Evolutionary conservation across 208 protist species (phyloP), one percentile per base, ranked within the genome.

Genomic region (Phytomonas sp.): DNA sequence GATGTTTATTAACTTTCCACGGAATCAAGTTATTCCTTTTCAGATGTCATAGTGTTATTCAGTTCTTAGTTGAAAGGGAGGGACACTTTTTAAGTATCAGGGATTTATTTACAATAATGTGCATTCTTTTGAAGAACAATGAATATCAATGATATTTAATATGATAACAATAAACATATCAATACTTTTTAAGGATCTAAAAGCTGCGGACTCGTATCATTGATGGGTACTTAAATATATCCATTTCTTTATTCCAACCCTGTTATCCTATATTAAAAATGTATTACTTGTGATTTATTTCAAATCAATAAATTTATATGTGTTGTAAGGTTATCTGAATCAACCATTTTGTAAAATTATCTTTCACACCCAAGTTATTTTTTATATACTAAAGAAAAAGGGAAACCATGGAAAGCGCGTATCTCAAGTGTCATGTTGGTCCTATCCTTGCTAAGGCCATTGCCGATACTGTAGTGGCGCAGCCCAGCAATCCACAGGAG

Each of bases 401-500:
- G 29, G n/a, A n/a, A 59, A 19, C 63, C 34, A 92, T 91, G 80
- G 90, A 97, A 69, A 95, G 80, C 70, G 84, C 87, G 12, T 97
- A 94, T 70, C 76, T 97, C 42, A 95, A 94, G 77, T 83, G 82
- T 67, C 79, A 73, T 42, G 82, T 95, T 19, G 90, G 93, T 11
- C 76, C 82, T 16, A 78, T 96, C 34, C 80, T 97, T 32, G 89
- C 89, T 34, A 94, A 94, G 74, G 93, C 87, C n/a, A 73, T 97
- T 2, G 93, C 93, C 2, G 88, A 95, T 66, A 95, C 89, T 16
- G 86, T 94, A 23, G 78, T 91, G 7, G 93, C 89, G 11, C 87
- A 90, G 75, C 90, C 93, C 23, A 83, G 75, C 52, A 93, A 96
- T 76, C 93, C 93, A 29, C 86, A 94, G 76, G 93, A 97, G 81